Evolutionary conservation across 2,329 filamentous ascomycete species (phyloP), one percentile per base, ranked within the genome.

Genomic region (Colletotrichum camelliae): DNA sequence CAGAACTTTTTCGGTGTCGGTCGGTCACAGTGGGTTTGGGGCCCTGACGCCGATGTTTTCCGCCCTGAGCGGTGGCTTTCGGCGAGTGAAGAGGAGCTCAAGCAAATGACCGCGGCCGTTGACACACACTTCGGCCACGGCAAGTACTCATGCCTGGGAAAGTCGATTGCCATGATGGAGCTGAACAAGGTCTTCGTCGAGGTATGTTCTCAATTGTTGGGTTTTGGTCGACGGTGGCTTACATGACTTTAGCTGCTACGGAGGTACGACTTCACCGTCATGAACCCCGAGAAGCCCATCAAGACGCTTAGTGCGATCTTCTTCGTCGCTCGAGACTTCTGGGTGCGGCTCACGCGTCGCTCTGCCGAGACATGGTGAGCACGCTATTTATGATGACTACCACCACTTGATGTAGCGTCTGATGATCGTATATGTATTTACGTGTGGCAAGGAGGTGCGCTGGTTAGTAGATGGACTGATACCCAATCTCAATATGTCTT

Each of bases 1-100:
- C 85, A 89, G 24, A 91, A 91, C 68, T 88, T 88, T 4, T 90
- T 89, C 85, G 89, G 89, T 3, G 79, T 92, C 66, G 87, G 89
- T 60, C 83, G 90, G 2, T 87, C 90, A 74, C 84, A 80, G 65
- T 81, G 81, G 0, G 83, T 88, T 0, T 93, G 91, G 90, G 91
- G 91, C 4, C 81, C 84, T 0, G 90, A 93, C 76, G 88, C 91
- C 10, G 88, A 89, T 57, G 79, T 80, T 0, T 93, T 93, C 79
- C 85, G 85, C 4, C 92, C 92, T 0, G 89, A 89, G 69, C 85
- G 92, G 39, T 93, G 91, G 89, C 82, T 93, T 4, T 73, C 61
- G 5, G 82, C 81, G 1, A 79, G 81, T 0, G 78, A 77, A 2
- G 81, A 82, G 0, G 80, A 83, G 37, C 74, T 84, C 13, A 81